Evolutionary conservation across 148 eudicot genomes (phyloP), one percentile per base, ranked within the genome.

Genomic region (Chenopodium album): DNA sequence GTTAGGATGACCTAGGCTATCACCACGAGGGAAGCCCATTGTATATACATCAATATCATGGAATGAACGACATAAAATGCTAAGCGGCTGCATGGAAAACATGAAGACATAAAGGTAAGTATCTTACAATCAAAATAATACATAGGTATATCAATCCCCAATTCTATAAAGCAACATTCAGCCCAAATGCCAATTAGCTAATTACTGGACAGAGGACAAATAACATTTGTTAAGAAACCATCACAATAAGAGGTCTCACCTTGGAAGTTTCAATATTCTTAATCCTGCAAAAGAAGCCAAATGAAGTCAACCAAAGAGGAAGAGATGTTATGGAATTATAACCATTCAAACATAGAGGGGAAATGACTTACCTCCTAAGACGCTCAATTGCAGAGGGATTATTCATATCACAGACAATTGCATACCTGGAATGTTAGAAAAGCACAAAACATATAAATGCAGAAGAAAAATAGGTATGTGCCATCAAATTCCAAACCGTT

Each of bases 11-110:
- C 98, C 98, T 37, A 84, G 84, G 84, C 85, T 87, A 86, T 89
- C 89, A 50, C 97, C 98, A 77, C 94, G 85, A 80, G 98, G 95
- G 80, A 94, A 94, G 52, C 98, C 98, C 69, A 75, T 92, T 26
- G 98, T 94, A 79, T 92, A 93, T 46, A 87, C 89, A 78, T 92
- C 98, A 73, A 94, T 92, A 79, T 94, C 95, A 77, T 86, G 94
- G 86, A 94, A 87, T 54, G 98, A 90, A 75, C 85, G 91, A 50
- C 98, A 94, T 80, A 94, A 86, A 69, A 92, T 89, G 83, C 98
- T 90, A 64, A 94, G 95, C 48, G 98, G 98, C 98, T 94, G 97
- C 88, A 86, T 19, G 78, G 79, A 77, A 41, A 26, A 78, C 77
- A 82, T 13, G 31, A 87, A 54, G 34, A 52, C 65, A 79, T 80